These are phyloP conservation scores for Aureobasidium subglaciale DNA, from an alignment of 2,329 filamentous ascomycete genomes.

Conservation along the genomic window DNA sequence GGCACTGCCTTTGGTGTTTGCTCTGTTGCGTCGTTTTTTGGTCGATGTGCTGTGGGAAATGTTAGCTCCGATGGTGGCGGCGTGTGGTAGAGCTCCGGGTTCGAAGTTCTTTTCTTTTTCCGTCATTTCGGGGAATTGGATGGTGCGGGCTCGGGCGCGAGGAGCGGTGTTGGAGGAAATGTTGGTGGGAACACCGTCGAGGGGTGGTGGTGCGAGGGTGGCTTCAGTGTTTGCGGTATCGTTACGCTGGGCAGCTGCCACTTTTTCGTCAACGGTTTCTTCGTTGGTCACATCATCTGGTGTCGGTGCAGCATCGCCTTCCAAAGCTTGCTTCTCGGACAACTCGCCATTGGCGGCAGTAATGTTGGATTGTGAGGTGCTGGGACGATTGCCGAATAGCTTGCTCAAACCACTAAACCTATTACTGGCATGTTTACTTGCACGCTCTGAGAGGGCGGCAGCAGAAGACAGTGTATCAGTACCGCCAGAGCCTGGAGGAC, in stretches of 20 bases:
- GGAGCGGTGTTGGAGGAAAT: not conserved
- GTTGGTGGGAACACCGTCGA: not conserved
- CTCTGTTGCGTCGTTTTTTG: slow-evolving; percentile 59
- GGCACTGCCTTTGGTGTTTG: slow-evolving; percentile 62
- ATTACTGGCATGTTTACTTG: slow-evolving; percentile 10
- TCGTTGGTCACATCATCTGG: slow-evolving; percentile 2
- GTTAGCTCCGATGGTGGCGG: slow-evolving; percentile 6
- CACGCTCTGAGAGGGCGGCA: slow-evolving; percentile 2
- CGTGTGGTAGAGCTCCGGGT: slow-evolving; percentile 20
- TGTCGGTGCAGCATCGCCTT: slow-evolving; percentile 15
- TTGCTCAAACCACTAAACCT: slow-evolving; percentile 8
- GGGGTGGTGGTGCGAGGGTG: not conserved
- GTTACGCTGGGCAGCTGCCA: slow-evolving; percentile 6
- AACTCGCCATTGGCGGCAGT: not conserved
- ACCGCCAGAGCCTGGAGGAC: slow-evolving; percentile 39
- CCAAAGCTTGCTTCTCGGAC: slow-evolving; percentile 13
- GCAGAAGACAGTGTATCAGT: slow-evolving; percentile 18
- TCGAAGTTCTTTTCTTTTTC: slow-evolving; percentile 12
- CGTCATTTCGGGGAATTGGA: slow-evolving; percentile 27
- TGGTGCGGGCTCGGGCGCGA: slow-evolving; percentile 21
- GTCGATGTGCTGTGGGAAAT: not conserved
- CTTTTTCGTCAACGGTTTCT: slow-evolving; percentile 23
- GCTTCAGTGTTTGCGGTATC: slow-evolving; percentile 23
- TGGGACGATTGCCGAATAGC: slow-evolving; percentile 1
- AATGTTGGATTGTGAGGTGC: slow-evolving; percentile 2